A percentile compares a stretch with the other conserved stretches of the same genome.
Conservation (phyloP, 805 yeast genomes). For the Suhomyces faveliae region DNA sequence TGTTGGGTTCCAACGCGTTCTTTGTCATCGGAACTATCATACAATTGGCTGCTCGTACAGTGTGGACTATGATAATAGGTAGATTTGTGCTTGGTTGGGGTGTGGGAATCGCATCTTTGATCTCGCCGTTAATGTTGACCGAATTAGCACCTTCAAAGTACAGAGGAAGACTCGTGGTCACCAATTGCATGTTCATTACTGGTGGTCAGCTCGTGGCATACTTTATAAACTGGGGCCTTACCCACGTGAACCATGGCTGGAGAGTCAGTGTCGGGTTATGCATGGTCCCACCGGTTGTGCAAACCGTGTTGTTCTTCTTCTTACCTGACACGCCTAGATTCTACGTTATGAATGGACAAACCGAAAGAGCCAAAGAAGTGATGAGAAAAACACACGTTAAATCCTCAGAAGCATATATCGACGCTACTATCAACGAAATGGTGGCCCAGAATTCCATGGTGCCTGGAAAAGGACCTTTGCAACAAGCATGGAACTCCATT, state of each 20-base stretch:
- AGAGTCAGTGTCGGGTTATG: conserved; percentile 88
- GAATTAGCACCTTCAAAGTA: conserved; percentile 91
- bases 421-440: conserved; percentile 68
- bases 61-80: conserved; percentile 92
- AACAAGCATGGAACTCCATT: conserved; percentile 58
- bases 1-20: conserved; percentile 77
- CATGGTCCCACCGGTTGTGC: conserved; percentile 80
- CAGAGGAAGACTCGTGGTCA: conserved; percentile 86
- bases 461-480: conserved; percentile 40
- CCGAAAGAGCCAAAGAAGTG: conserved; percentile 66
- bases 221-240: conserved; percentile 87
- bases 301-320: conserved; percentile 72
- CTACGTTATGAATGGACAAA: conserved; percentile 67
- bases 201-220: conserved; percentile 95
- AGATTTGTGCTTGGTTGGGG: conserved; percentile 94
- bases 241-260: conserved; percentile 81
- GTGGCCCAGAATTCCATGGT: conserved; percentile 43
- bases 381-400: conserved; percentile 59
- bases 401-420: conserved; percentile 63
- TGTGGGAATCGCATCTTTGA: conserved; percentile 90
- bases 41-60: conserved; percentile 76
- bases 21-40: conserved; percentile 82
- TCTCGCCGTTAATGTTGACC: conserved; percentile 89
- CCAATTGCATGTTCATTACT: conserved; percentile 86
- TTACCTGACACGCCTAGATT: conserved; percentile 96